Conservation (phyloP, 2,329 filamentous ascomycete genomes). For the Apiospora saccharicola region DNA sequence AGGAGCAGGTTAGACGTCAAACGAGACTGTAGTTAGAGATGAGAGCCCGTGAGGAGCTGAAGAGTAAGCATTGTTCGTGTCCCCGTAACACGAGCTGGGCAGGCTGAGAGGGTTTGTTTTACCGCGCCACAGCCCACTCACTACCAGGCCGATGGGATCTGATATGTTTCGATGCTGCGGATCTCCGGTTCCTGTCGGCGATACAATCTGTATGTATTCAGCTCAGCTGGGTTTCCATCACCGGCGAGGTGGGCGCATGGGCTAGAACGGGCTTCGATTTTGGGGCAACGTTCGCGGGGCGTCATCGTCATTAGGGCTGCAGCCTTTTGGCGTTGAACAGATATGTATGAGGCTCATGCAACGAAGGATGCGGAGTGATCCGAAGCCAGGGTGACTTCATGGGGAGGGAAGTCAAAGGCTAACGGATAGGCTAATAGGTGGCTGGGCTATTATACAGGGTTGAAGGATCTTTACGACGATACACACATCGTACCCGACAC, state of each 20-base stretch:
- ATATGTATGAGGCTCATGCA: constrained; percentile 7
- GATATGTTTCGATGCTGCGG: background rate
- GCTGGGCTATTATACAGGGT: background rate
- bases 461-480: constrained; percentile 11
- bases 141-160: background rate
- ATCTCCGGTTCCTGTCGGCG: background rate
- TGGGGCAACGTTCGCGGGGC: background rate
- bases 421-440: background rate
- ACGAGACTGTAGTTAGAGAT: background rate
- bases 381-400: background rate
- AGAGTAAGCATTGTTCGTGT: background rate
- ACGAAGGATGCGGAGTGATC: background rate
- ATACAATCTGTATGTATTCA: background rate
- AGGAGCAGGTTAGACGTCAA: background rate
- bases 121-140: background rate
- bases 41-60: background rate
- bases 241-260: background rate
- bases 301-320: background rate
- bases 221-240: background rate
- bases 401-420: background rate
- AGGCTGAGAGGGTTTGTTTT: background rate
- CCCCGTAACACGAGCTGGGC: constrained; percentile 11
- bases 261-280: background rate
- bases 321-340: background rate
- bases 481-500: background rate